Percentiles rank a stretch among this genome's conserved stretches.
Conservation (phyloP, 176 grass and related monocot species). For the Oropetium thomaeum region DNA sequence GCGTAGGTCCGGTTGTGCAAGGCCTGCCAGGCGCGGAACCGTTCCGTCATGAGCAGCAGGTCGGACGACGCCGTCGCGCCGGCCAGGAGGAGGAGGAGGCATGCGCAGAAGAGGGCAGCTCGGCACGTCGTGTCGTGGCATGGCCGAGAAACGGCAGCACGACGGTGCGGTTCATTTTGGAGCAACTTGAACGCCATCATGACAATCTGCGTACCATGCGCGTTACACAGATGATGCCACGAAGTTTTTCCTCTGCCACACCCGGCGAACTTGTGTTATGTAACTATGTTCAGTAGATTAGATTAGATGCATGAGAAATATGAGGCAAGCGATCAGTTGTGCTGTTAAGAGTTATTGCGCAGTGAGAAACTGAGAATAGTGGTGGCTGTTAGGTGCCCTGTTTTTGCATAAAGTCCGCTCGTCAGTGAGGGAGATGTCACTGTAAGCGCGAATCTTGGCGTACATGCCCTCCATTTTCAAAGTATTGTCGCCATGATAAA, state of each 20-base stretch:
- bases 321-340: neutral
- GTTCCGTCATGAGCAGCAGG: neutral
- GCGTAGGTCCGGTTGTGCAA: slow-evolving; percentile 20
- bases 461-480: no score
- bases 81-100: neutral
- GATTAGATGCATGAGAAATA: neutral
- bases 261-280: neutral
- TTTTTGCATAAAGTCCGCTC: neutral
- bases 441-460: no score
- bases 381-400: neutral
- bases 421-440: no score
- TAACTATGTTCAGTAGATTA: neutral
- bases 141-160: neutral
- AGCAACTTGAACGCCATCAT: neutral
- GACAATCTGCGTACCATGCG: neutral
- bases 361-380: neutral
- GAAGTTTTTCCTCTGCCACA: no score
- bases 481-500: no score
- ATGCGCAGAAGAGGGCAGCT: neutral
- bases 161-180: neutral
- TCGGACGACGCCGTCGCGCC: neutral
- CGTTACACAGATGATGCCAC: no score
- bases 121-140: neutral
- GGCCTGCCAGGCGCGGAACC: slow-evolving; percentile 11
- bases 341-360: neutral